Percentiles rank a stretch among this genome's conserved stretches.
Conservation (phyloP, 2,329 filamentous ascomycete genomes). For the Fusarium brevicatenulatum region DNA sequence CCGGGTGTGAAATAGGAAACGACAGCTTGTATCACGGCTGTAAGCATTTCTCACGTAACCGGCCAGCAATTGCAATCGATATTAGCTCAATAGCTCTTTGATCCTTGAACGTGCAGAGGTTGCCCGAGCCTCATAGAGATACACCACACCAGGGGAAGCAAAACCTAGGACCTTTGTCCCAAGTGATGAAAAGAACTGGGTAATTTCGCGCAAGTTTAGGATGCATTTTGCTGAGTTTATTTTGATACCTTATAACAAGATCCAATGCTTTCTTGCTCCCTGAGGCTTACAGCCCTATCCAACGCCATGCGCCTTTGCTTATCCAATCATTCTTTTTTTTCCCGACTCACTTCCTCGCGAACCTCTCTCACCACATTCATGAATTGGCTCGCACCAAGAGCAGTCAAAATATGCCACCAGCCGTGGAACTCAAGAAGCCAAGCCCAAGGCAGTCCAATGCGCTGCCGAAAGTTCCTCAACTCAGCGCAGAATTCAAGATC, state of each 20-base stretch:
- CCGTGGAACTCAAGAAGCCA: slow-evolving; percentile 69
- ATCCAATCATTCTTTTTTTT: slow-evolving; percentile 28
- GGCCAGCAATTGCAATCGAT: neutral
- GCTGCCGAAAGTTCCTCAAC: slow-evolving; percentile 56
- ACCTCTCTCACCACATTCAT: slow-evolving; percentile 49
- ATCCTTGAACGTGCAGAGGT: neutral
- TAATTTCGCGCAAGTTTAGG: neutral
- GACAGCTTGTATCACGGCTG: neutral
- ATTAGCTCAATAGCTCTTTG: neutral
- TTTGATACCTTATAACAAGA: neutral
- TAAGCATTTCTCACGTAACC: neutral
- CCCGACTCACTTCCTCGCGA: slow-evolving; percentile 31
- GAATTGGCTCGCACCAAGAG: slow-evolving; percentile 59
- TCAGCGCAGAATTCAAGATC: slow-evolving; percentile 63
- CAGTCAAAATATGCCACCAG: slow-evolving; percentile 73
- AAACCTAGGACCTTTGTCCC: neutral
- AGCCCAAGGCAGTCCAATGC: slow-evolving; percentile 63
- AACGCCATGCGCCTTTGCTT: neutral
- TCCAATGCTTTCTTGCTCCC: neutral
- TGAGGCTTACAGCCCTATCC: neutral
- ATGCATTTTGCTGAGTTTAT: neutral
- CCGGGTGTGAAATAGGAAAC: neutral
- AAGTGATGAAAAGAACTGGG: too few species aligned
- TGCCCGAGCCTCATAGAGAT: neutral
- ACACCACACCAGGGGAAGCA: neutral